phyloP scores from a whole-genome alignment of 2,329 filamentous ascomycete species.

The Venturia asperata region DNA sequence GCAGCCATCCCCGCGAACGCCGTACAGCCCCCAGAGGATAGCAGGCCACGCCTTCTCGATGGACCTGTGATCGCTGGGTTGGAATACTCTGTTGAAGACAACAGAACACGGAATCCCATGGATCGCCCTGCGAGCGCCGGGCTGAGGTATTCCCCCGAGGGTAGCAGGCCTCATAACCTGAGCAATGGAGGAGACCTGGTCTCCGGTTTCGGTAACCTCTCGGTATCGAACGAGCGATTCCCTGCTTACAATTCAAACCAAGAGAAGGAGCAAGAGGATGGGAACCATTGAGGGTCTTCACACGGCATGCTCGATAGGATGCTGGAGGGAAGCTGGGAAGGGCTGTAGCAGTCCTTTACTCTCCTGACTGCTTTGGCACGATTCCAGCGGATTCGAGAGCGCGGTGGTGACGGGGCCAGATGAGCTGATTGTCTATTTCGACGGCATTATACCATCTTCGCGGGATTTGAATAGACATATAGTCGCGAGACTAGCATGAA shows the following conservation, averaged over 20 bases:
- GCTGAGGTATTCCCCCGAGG: not conserved
- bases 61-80: not conserved
- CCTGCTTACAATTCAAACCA: not conserved
- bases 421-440: not conserved
- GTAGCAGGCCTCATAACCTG: not conserved
- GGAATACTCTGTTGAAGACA: not conserved
- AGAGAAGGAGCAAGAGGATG: not conserved
- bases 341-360: not conserved
- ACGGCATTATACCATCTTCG: not conserved
- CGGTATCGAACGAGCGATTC: not conserved
- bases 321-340: not conserved
- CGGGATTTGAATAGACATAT: not conserved
- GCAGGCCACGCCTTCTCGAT: not conserved
- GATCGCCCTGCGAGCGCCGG: not conserved
- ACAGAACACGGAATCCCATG: not conserved
- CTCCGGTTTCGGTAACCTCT: not conserved
- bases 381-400: not conserved
- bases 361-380: not conserved
- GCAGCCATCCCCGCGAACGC: not conserved
- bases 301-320: not conserved
- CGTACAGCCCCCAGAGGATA: conserved; percentile 7
- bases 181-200: not conserved
- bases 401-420: not conserved
- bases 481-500: not conserved
- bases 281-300: not conserved